Base-by-base conservation (phyloP, 2,329 filamentous ascomycete genomes). In the Pseudogymnoascus sp. region DNA sequence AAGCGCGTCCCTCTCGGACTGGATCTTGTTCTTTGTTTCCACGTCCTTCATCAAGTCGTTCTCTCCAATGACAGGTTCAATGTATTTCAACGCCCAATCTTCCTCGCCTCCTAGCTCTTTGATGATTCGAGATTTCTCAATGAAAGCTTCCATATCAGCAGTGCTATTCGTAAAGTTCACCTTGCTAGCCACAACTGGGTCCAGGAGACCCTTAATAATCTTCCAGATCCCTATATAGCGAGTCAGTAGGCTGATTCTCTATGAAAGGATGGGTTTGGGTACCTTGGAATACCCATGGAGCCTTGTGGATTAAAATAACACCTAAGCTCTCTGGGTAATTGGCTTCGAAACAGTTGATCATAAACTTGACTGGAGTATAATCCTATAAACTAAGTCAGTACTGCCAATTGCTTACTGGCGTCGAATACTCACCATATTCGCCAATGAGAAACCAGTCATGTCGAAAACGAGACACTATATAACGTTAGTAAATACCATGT, bases 291-390 rank as follows among this genome's bases (percentile, higher is more conserved):
- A 99, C 78, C 94, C 94, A 99, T 3, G 94, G 94, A 0, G 94
- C 87, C 74, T 96, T 96, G 79, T 99, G 94, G 37, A 99, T 90
- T 50, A 97, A 82, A 2, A 97, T 90, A 2, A 88, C 82, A 28
- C 93, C 94, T 1, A 99, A 81, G 57, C 86, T 93, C 74, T 99
- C 94, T 0, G 94, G 94, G 69, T 97, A 99, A 73, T 99, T 97
- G 63, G 94, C 94, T 77, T 99, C 94, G 71, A 99, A 99, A 74
- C 92, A 96, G 75, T 96, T 96, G 74, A 99, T 97, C 88, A 99
- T 97, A 76, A 97, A 99, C 71, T 96, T 99, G 62, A 99, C 90
- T 1, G 94, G 93, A 0, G 89, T 84, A 73, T 97, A 97, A 74
- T 99, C 94, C 85, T 88, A 61, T 11, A 8, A 16, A 12, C 12